Evolutionary conservation across 371 early-diverging fungal species (phyloP).

Genomic region (Paraphysoderma sedebokerense): DNA sequence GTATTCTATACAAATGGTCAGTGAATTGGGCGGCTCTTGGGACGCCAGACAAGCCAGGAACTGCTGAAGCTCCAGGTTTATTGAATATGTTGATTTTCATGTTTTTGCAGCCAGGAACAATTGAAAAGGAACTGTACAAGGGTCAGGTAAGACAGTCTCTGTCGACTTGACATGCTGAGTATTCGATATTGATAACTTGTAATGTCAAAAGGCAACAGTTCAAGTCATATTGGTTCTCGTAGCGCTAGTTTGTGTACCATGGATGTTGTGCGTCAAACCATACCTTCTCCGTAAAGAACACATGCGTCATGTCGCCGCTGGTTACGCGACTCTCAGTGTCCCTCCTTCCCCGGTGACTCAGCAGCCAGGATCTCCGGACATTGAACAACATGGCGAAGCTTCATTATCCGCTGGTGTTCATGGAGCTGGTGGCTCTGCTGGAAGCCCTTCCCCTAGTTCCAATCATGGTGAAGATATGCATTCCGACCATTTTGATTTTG

Average conservation of each 20-base stretch:
- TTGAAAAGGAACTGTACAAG: slow-evolving; percentile 52
- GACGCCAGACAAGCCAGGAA: slow-evolving; percentile 40
- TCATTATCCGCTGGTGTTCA: neutral
- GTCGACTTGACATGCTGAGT: slow-evolving; percentile 3
- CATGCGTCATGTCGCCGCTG: slow-evolving; percentile 44
- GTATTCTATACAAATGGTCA: slow-evolving; percentile 97
- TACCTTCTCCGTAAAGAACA: slow-evolving; percentile 63
- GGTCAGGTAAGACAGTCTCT: slow-evolving; percentile 49
- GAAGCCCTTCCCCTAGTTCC: slow-evolving; percentile 10
- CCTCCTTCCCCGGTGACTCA: slow-evolving; percentile 24
- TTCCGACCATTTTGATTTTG: slow-evolving; percentile 63
- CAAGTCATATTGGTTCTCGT: slow-evolving; percentile 71
- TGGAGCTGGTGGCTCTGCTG: neutral
- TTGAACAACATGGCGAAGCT: neutral
- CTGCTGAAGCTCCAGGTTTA: slow-evolving; percentile 75
- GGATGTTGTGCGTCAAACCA: slow-evolving; percentile 97
- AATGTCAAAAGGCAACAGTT: slow-evolving; percentile 39
- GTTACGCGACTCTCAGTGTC: slow-evolving; percentile 18
- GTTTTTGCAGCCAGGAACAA: slow-evolving; percentile 93
- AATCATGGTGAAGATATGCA: slow-evolving; percentile 12
- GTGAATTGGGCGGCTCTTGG: slow-evolving; percentile 67
- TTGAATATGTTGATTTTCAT: slow-evolving; percentile 97
- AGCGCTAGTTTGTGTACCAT: slow-evolving; percentile 89
- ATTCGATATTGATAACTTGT: slow-evolving; percentile 4
- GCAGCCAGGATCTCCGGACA: slow-evolving; percentile 9